phyloP scores from a whole-genome alignment of 495 filamentous ascomycete genomes.

The Penicillium fimorum region DNA sequence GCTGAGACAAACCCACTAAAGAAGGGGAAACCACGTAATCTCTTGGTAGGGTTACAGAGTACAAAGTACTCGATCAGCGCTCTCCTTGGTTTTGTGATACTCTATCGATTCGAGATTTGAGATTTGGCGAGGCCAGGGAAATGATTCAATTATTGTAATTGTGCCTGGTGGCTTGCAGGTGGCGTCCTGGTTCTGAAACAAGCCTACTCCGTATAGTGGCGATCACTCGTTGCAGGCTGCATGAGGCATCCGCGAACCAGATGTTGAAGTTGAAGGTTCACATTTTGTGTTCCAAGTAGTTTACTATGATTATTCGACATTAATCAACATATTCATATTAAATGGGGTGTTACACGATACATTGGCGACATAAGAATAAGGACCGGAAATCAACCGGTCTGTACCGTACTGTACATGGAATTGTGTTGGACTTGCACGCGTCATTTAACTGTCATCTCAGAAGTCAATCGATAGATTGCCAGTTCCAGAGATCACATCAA shows the following conservation, averaged over 20 bases:
- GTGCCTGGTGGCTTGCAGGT: constrained; percentile 15
- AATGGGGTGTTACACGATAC: background rate
- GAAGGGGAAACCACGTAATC: constrained; percentile 3
- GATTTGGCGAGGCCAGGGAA: background rate
- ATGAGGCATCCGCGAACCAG: background rate
- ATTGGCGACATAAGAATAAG: background rate
- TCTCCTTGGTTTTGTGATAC: background rate
- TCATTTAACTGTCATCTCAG: background rate
- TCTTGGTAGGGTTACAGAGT: background rate
- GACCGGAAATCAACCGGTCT: background rate
- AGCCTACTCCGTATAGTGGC: background rate
- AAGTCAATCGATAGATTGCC: background rate
- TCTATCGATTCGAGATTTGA: background rate
- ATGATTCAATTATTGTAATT: constrained; percentile 1
- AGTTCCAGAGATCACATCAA: background rate
- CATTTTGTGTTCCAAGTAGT: background rate
- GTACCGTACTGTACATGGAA: background rate
- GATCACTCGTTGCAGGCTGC: constrained; percentile 2
- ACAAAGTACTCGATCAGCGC: background rate
- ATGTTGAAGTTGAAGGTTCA: background rate
- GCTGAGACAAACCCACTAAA: constrained; percentile 11
- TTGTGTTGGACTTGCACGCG: background rate
- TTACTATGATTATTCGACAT: background rate
- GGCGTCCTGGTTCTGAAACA: constrained; percentile 11
- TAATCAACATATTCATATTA: background rate